These are phyloP conservation scores for Funneliformis caledonium DNA, from an alignment of 371 early-diverging fungal genomes.

Conservation along the genomic window DNA sequence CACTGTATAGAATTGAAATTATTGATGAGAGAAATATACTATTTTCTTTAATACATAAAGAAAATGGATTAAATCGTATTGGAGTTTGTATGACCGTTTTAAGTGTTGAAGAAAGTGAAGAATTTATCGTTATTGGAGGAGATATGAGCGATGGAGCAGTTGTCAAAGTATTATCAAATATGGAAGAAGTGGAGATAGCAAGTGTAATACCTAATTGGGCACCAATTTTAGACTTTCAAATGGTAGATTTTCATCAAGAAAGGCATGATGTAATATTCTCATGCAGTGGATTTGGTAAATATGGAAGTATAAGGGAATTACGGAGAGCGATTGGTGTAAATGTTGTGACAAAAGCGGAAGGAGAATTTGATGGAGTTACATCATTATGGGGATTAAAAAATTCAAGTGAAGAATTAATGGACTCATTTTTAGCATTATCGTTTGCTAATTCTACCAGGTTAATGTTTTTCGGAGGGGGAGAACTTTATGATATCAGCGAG, in stretches of 20 bases:
- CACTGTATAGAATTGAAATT: conserved; percentile 16
- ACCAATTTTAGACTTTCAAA: conserved; percentile 29
- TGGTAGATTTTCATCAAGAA: conserved; percentile 23
- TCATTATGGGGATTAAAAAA: conserved; percentile 31
- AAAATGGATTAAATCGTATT: conserved; percentile 18
- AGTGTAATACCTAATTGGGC: conserved; percentile 29
- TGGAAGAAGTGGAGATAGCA: neutral
- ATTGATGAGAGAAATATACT: neutral
- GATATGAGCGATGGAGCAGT: conserved; percentile 37
- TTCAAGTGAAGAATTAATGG: neutral
- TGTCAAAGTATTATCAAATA: neutral
- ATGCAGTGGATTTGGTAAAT: conserved; percentile 8
- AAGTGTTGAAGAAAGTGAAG: conserved; percentile 4
- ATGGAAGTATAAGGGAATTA: conserved; percentile 30
- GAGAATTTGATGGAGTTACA: conserved; percentile 21
- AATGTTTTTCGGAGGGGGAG: conserved; percentile 1
- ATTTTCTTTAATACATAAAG: neutral
- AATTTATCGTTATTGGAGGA: conserved; percentile 14
- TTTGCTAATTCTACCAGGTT: conserved; percentile 26
- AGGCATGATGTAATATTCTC: conserved; percentile 22
- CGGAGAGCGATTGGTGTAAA: conserved; percentile 19
- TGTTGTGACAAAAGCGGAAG: neutral
- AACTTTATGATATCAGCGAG: conserved; percentile 31
- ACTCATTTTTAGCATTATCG: conserved; percentile 26
- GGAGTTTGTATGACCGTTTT: conserved; percentile 2